Evolutionary conservation across 768 basidiomycete genomes (phyloP).

Genomic region (Leccinum barrowsii): DNA sequence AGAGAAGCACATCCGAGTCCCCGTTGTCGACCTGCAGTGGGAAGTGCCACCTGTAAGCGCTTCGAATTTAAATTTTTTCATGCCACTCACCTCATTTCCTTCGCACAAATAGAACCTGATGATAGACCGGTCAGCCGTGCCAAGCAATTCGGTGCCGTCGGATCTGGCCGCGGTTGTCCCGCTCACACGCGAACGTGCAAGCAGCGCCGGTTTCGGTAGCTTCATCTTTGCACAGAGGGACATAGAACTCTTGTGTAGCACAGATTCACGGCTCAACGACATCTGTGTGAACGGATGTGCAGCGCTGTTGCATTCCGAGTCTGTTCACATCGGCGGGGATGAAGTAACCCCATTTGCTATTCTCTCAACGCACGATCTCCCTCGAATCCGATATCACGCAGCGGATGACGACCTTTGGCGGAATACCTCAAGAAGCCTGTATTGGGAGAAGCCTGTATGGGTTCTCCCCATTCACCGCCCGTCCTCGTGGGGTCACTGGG

Average conservation of each 20-base stretch:
- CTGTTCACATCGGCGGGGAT: background rate
- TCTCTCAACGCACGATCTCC: background rate
- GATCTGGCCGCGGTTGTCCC: no score
- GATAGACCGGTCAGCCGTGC: no score
- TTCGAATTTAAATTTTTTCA: background rate
- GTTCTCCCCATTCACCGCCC: background rate
- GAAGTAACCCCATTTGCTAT: background rate
- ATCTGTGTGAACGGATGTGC: background rate
- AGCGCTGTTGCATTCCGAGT: background rate
- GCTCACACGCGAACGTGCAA: no score
- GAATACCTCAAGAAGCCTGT: background rate
- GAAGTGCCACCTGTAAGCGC: background rate
- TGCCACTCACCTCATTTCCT: no score
- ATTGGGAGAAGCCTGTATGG: background rate
- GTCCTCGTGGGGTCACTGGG: background rate
- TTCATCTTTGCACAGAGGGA: background rate
- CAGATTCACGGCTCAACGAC: background rate
- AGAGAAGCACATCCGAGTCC: background rate
- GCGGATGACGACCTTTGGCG: background rate
- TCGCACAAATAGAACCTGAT: no score
- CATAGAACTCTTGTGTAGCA: background rate
- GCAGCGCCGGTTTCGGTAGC: background rate
- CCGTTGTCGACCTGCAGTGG: background rate
- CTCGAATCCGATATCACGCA: background rate
- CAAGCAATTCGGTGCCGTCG: no score